These are phyloP conservation scores for Schoenoplectus triqueter DNA, from an alignment of 202 grass and related monocot genomes.

Conservation along the genomic window DNA sequence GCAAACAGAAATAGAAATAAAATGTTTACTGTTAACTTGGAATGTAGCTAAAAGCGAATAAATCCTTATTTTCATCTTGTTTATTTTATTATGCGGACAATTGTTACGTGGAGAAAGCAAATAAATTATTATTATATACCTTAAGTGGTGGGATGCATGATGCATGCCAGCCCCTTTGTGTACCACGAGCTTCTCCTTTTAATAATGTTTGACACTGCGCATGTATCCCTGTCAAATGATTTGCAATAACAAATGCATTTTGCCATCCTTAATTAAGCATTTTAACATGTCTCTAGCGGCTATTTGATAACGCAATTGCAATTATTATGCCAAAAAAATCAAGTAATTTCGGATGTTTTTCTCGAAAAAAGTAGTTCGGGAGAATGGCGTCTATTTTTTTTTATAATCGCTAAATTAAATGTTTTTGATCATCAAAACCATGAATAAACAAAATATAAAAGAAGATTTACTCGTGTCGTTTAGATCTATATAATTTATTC, in stretches of 20 bases:
- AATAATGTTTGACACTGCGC: constrained; percentile 8
- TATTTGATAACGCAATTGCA: background rate
- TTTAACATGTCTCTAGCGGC: background rate
- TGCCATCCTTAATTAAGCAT: background rate
- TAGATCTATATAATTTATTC: background rate
- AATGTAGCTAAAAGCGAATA: too few species aligned
- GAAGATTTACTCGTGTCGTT: background rate
- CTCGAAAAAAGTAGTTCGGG: too few species aligned
- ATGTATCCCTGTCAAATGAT: constrained; percentile 18
- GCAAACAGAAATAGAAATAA: too few species aligned
- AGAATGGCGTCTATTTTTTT: too few species aligned
- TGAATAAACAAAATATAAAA: background rate
- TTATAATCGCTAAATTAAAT: background rate
- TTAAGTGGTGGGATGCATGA: too few species aligned
- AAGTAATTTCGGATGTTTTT: background rate
- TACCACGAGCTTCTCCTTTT: background rate
- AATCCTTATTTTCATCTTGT: too few species aligned
- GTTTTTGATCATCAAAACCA: background rate
- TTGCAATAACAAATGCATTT: constrained; percentile 12
- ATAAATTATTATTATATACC: too few species aligned
- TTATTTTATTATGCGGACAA: too few species aligned
- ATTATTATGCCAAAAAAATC: background rate
- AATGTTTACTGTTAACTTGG: too few species aligned
- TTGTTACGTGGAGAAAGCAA: too few species aligned
- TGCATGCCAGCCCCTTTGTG: too few species aligned